A percentile compares a stretch with the other conserved stretches of the same genome.
These are phyloP conservation scores for Trypanosomatidae sp. DNA, from an alignment of 208 protist species.

Conservation along the genomic window DNA sequence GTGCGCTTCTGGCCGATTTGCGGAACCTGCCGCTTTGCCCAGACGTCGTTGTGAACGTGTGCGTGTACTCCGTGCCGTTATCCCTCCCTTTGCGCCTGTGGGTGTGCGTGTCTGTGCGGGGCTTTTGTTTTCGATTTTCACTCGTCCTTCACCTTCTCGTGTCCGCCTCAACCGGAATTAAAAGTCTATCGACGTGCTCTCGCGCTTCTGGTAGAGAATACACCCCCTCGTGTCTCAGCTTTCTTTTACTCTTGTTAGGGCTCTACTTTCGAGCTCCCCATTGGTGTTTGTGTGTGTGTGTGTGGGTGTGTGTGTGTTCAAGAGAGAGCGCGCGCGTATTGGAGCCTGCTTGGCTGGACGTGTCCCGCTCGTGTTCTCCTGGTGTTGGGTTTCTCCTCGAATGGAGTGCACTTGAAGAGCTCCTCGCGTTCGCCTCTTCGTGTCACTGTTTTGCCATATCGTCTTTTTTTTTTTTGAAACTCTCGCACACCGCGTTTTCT, in stretches of 20 bases:
- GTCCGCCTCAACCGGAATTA: background rate
- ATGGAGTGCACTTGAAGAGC: background rate
- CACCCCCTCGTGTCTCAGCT: background rate
- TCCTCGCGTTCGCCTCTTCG: background rate
- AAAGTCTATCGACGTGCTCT: background rate
- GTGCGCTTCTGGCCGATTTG: background rate
- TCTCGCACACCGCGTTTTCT: background rate
- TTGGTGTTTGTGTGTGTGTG: background rate
- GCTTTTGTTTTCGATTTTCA: background rate
- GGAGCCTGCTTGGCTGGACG: background rate
- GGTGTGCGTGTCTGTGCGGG: background rate
- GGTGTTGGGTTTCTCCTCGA: background rate
- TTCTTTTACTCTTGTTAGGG: background rate
- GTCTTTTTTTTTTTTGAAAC: background rate
- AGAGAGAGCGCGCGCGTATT: background rate
- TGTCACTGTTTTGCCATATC: background rate
- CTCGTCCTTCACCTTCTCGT: conserved; percentile 3
- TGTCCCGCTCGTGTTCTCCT: background rate
- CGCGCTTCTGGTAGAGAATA: background rate
- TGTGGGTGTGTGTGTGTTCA: background rate
- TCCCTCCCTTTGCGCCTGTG: background rate
- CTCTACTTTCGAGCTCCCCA: background rate
- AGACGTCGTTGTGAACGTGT: background rate
- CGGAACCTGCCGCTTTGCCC: background rate
- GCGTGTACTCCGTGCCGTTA: background rate